Percentiles rank a stretch among this genome's conserved stretches.
Evolutionary conservation across 2,329 filamentous ascomycete genomes (phyloP).

Genomic region (Sclerotinia glacialis): DNA sequence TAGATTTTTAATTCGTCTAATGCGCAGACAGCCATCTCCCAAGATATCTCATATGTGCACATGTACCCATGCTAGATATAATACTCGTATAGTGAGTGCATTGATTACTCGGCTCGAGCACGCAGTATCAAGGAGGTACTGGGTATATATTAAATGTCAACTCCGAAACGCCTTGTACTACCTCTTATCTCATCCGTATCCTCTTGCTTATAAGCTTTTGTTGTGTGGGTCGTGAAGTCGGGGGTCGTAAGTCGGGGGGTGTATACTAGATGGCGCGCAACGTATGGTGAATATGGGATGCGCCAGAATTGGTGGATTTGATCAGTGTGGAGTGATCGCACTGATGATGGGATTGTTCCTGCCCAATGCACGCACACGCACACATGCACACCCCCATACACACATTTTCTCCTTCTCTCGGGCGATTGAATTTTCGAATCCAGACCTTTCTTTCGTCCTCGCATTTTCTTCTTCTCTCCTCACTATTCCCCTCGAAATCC

Average conservation of each 20-base stretch:
- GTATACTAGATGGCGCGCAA: background rate
- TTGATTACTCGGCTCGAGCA: no score
- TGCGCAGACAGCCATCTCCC: no score
- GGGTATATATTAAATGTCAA: background rate
- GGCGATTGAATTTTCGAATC: no score
- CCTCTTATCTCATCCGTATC: background rate
- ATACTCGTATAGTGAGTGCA: background rate
- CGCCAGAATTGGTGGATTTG: background rate
- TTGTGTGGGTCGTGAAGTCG: background rate
- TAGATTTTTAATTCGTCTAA: no score
- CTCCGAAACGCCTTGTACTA: background rate
- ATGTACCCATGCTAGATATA: background rate
- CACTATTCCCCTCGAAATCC: background rate
- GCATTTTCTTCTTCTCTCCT: no score
- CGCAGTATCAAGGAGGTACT: background rate
- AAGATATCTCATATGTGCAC: background rate
- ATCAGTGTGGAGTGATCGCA: background rate
- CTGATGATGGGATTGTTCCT: background rate
- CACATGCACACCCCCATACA: no score
- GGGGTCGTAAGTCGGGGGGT: no score
- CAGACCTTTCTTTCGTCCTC: background rate
- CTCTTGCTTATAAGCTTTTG: background rate
- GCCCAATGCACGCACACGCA: background rate
- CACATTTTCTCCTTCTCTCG: background rate
- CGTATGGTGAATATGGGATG: background rate